phyloP scores from a whole-genome alignment of 2,329 filamentous ascomycete genomes.

The Trichoderma sp. region DNA sequence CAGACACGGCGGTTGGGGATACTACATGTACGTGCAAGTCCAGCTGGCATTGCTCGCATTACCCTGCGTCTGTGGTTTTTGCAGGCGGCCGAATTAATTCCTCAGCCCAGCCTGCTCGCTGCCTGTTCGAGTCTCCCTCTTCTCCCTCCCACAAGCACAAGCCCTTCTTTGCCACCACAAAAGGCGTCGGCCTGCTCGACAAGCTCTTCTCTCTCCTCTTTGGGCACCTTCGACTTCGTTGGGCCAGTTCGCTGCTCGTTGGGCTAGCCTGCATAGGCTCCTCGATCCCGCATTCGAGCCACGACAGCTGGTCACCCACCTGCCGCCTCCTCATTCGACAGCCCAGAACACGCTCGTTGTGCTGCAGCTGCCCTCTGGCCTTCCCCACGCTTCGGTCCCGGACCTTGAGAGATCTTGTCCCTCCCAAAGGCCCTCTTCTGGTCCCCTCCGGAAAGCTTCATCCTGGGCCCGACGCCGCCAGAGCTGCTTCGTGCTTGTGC shows the following conservation, averaged over 20 bases:
- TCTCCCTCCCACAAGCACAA: neutral
- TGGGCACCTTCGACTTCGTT: conserved; percentile 27
- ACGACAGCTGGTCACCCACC: conserved; percentile 35
- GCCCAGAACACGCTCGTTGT: conserved; percentile 24
- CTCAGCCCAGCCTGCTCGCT: neutral
- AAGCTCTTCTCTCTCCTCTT: neutral
- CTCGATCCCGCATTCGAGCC: conserved; percentile 39
- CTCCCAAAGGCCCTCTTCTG: conserved; percentile 25
- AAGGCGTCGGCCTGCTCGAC: neutral
- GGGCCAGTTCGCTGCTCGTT: conserved; percentile 32
- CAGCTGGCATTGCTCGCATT: neutral
- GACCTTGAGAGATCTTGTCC: conserved; percentile 30
- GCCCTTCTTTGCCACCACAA: neutral
- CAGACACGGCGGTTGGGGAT: neutral
- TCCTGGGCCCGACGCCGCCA: conserved; percentile 21
- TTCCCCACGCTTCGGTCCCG: conserved; percentile 32
- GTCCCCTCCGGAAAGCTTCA: conserved; percentile 28
- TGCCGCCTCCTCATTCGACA: conserved; percentile 34
- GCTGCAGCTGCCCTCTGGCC: conserved; percentile 30
- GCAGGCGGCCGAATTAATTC: neutral
- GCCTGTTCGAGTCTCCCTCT: neutral
- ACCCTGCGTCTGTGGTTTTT: neutral
- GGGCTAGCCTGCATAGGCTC: conserved; percentile 38
- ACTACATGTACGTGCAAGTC: neutral
- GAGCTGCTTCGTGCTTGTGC: conserved; percentile 24